A percentile compares a stretch with the other conserved stretches of the same genome.
These are phyloP conservation scores for Litsea cubeba DNA, from an alignment of 164 flowering plant genomes.

Conservation along the genomic window DNA sequence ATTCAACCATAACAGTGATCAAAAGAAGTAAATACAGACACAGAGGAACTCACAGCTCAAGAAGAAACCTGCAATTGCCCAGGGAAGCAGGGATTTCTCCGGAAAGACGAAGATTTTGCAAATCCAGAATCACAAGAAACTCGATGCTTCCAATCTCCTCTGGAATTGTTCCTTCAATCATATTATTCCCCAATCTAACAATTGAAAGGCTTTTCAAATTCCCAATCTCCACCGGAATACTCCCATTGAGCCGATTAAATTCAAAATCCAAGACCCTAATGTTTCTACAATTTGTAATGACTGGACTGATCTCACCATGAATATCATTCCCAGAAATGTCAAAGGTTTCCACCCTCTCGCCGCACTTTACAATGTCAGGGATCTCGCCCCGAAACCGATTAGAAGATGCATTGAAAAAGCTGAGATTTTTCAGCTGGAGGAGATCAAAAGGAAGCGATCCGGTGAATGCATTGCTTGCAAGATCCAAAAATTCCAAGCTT, in stretches of 20 bases:
- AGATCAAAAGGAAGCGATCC: conserved; percentile 64
- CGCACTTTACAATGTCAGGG: conserved; percentile 40
- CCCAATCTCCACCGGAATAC: conserved; percentile 49
- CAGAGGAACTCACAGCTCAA: conserved; percentile 68
- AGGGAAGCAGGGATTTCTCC: conserved; percentile 64
- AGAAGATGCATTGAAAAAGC: conserved; percentile 63
- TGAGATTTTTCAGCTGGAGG: conserved; percentile 45
- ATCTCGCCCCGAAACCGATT: conserved; percentile 65
- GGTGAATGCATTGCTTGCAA: conserved; percentile 62
- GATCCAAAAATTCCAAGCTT: conserved; percentile 68
- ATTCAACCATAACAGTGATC: conserved; percentile 11
- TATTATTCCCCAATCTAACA: conserved; percentile 62
- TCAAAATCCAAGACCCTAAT: conserved; percentile 62
- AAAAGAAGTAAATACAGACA: conserved; percentile 4
- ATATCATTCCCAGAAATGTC: conserved; percentile 69
- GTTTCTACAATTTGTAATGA: conserved; percentile 51
- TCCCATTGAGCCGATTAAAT: conserved; percentile 59
- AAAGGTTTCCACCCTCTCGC: conserved; percentile 41
- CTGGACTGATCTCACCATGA: conserved; percentile 53
- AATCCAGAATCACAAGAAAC: conserved; percentile 62
- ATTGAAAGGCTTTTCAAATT: conserved; percentile 43
- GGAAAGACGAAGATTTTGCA: conserved; percentile 64
- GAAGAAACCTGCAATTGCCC: conserved; percentile 74
- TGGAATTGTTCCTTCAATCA: conserved; percentile 63
- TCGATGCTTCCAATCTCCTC: conserved; percentile 59